Percentiles rank a stretch among this genome's conserved stretches.
Conservation (phyloP, 2,329 filamentous ascomycete genomes). For the Didymella segeticola region DNA sequence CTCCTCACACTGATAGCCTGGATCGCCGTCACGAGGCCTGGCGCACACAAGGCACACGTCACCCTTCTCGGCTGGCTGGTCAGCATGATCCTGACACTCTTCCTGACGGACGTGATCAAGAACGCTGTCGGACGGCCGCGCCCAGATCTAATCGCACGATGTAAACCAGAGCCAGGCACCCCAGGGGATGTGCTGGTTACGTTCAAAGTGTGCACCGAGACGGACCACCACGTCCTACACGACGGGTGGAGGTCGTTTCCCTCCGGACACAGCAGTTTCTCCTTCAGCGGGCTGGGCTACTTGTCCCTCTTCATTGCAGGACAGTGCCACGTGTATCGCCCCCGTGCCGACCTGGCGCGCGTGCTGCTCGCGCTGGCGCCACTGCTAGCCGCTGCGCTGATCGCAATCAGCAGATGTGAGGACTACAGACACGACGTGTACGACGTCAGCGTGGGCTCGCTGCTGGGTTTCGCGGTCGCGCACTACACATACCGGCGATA, state of each 20-base stretch:
- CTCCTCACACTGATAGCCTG: conserved; percentile 70
- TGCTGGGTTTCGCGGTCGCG: conserved; percentile 62
- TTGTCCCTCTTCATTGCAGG: conserved; percentile 73
- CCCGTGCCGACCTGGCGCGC: conserved; percentile 62
- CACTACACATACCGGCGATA: conserved; percentile 67
- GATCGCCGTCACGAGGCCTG: conserved; percentile 67
- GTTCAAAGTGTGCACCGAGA: conserved; percentile 75
- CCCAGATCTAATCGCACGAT: conserved; percentile 87
- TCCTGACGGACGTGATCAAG: conserved; percentile 88
- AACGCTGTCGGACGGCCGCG: conserved; percentile 84
- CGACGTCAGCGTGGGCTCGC: conserved; percentile 64
- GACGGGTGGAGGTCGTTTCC: conserved; percentile 88
- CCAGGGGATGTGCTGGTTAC: conserved; percentile 63
- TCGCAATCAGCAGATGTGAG: conserved; percentile 67
- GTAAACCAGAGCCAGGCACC: conserved; percentile 70
- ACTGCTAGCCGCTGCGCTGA: conserved; percentile 63
- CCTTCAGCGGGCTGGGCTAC: conserved; percentile 80
- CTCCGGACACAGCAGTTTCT: conserved; percentile 79
- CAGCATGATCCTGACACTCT: conserved; percentile 73
- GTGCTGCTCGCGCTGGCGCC: conserved; percentile 63
- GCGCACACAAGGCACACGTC: conserved; percentile 81
- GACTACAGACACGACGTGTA: conserved; percentile 71
- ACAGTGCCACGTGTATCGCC: conserved; percentile 66
- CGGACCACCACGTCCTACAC: conserved; percentile 71
- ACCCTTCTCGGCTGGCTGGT: conserved; percentile 82